Evolutionary conservation across 108 stramenopile genomes (phyloP), one percentile per base, ranked within the genome.

Genomic region (Licmophora abbreviata): DNA sequence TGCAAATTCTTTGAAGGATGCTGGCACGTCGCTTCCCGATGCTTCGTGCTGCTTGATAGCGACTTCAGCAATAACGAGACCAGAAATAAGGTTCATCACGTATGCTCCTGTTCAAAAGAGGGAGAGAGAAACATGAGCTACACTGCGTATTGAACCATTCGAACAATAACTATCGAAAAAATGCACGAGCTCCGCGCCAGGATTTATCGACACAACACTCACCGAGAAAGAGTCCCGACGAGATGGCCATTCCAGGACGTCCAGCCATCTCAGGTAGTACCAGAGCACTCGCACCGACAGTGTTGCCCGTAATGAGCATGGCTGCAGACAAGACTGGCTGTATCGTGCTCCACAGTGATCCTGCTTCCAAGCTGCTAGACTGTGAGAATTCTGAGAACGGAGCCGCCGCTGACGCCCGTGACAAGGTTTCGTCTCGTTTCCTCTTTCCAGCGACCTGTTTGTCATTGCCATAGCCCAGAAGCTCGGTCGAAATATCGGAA

Each of bases 1-100:
- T 4, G 79, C 81, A 63, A 88, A 83, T 15, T 81, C 86, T 51
- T 83, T 78, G 61, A 88, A 83, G 8, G 71, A 74, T 8, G 65
- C 48, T 0, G 79, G 77, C 7, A 75, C 69, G 27, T 68, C 68
- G 23, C 46, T 42, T 9, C 73, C 71, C 6, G 51, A 61, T 9
- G 61, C 42, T 58, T 83, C 81, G 36, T 79, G 60, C 37, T 81
- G 69, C 23, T 66, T 68, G 52, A 88, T 88, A 14, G 82, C 79
- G 29, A 88, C 82, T 51, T 84, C 57, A 10, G 80, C 81, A 49
- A 88, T 58, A n/a, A 66, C 34, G 27, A 88, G 36, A 1, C 87
- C 87, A 21, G 77, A 79, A 5, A 84, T 47, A n/a, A 81, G 61
- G 50, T 83, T 81, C 42, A 81, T 61, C 3, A 70, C 12, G 50